A percentile compares a stretch with the other conserved stretches of the same genome.
phyloP scores from a whole-genome alignment of 2,329 filamentous ascomycete species.

The Colletotrichum filicis region DNA sequence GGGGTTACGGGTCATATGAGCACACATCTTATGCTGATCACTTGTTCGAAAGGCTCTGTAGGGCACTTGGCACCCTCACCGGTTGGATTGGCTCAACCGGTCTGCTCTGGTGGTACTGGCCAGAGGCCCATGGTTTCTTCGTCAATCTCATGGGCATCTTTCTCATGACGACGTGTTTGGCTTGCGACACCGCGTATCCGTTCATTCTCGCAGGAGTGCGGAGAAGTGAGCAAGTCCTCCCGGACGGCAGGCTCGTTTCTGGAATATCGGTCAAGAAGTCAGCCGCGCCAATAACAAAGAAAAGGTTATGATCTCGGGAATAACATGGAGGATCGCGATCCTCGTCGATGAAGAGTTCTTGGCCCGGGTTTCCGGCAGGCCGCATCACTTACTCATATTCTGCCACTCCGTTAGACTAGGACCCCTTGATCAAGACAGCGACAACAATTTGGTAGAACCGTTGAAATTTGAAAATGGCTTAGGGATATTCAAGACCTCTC shows the following conservation, averaged over 20 bases:
- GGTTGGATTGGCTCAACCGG: slow-evolving; percentile 51
- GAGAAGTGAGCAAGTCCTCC: background rate
- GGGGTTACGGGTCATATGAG: background rate
- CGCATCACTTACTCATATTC: background rate
- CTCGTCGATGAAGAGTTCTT: background rate
- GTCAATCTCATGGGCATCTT: background rate
- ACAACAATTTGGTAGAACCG: too few relatives aligned
- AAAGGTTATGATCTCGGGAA: background rate
- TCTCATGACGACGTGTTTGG: background rate
- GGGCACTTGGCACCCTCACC: slow-evolving; percentile 53
- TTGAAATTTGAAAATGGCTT: background rate
- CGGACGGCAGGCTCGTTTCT: background rate
- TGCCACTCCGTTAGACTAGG: background rate
- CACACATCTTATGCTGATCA: slow-evolving; percentile 9
- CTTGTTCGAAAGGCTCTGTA: slow-evolving; percentile 49
- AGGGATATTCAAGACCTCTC: background rate
- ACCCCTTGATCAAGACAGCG: background rate
- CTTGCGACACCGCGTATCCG: background rate
- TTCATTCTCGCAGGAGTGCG: background rate
- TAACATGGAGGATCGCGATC: background rate
- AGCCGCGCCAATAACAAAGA: background rate
- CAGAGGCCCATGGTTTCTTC: background rate
- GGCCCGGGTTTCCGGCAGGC: background rate
- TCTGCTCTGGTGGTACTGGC: slow-evolving; percentile 62
- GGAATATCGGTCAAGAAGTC: background rate